Percentiles rank a stretch among this genome's conserved stretches.
Conservation (phyloP, 2,329 filamentous ascomycete species). For the Bipolaris oryzae region DNA sequence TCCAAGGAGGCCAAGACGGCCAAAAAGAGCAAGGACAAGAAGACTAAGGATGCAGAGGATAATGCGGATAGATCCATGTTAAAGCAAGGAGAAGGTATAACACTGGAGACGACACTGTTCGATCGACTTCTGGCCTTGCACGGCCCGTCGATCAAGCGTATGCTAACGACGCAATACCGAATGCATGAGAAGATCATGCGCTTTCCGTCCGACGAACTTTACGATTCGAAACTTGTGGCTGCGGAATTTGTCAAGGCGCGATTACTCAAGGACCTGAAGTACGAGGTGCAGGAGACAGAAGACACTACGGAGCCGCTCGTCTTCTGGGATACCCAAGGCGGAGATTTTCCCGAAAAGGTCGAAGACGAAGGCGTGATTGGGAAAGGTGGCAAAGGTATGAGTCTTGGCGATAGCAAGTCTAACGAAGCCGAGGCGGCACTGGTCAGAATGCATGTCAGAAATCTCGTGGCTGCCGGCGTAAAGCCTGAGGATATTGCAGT, state of each 20-base stretch:
- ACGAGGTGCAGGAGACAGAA: slow-evolving; percentile 78
- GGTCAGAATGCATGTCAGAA: slow-evolving; percentile 76
- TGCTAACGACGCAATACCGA: slow-evolving; percentile 96
- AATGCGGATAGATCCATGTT: slow-evolving; percentile 43
- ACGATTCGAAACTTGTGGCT: slow-evolving; percentile 80
- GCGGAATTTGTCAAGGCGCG: slow-evolving; percentile 77
- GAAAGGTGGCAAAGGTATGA: slow-evolving; percentile 54
- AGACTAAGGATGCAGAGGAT: slow-evolving; percentile 32
- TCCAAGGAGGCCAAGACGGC: slow-evolving; percentile 46
- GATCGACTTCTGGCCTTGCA: slow-evolving; percentile 84
- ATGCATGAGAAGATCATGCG: slow-evolving; percentile 98
- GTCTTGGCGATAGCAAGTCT: slow-evolving; percentile 79
- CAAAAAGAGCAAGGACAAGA: slow-evolving; percentile 52
- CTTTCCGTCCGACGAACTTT: slow-evolving; percentile 88
- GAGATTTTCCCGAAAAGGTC: slow-evolving; percentile 82
- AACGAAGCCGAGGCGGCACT: slow-evolving; percentile 89
- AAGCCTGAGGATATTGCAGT: slow-evolving; percentile 85
- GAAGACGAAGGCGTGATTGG: slow-evolving; percentile 70
- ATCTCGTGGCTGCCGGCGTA: slow-evolving; percentile 79
- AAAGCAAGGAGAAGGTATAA: slow-evolving; percentile 54
- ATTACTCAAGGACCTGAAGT: slow-evolving; percentile 77
- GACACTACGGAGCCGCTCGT: slow-evolving; percentile 87
- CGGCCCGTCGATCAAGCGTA: slow-evolving; percentile 82
- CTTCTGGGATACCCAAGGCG: slow-evolving; percentile 96
- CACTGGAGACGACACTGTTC: slow-evolving; percentile 89